phyloP scores from a whole-genome alignment of 2,329 filamentous ascomycete genomes.

The Paecilomyces sp. region DNA sequence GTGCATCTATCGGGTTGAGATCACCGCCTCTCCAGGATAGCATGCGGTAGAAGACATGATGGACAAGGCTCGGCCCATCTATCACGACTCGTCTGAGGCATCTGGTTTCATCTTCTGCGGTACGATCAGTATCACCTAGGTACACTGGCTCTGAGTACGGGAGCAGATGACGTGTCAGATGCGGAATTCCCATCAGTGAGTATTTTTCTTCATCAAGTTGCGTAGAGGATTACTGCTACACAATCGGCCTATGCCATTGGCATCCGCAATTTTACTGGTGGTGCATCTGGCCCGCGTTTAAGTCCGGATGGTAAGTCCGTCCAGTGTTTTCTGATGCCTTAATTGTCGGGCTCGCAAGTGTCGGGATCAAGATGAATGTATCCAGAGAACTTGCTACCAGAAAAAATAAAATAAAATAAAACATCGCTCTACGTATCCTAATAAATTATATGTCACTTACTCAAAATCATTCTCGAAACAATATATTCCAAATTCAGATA shows the following conservation, averaged over 20 bases:
- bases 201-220: not conserved
- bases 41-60: conserved; percentile 60
- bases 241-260: not conserved
- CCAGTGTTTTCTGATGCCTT: not conserved
- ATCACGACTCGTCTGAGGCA: conserved; percentile 44
- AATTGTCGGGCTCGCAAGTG: not conserved
- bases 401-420: not conserved
- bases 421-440: not conserved
- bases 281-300: not conserved
- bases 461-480: not conserved
- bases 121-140: conserved; percentile 8
- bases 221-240: not conserved
- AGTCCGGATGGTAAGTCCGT: not conserved
- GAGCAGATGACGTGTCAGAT: conserved; percentile 23
- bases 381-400: not conserved
- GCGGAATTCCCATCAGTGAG: conserved; percentile 27
- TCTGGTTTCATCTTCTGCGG: conserved; percentile 4
- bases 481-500: not conserved
- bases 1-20: conserved; percentile 43
- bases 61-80: conserved; percentile 73
- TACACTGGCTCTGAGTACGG: conserved; percentile 20
- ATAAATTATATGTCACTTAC: not conserved
- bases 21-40: conserved; percentile 31
- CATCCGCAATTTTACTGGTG: not conserved
- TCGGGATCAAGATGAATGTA: not conserved